phyloP scores from a whole-genome alignment of 2,329 filamentous ascomycete species.

The Bipolaris oryzae region DNA sequence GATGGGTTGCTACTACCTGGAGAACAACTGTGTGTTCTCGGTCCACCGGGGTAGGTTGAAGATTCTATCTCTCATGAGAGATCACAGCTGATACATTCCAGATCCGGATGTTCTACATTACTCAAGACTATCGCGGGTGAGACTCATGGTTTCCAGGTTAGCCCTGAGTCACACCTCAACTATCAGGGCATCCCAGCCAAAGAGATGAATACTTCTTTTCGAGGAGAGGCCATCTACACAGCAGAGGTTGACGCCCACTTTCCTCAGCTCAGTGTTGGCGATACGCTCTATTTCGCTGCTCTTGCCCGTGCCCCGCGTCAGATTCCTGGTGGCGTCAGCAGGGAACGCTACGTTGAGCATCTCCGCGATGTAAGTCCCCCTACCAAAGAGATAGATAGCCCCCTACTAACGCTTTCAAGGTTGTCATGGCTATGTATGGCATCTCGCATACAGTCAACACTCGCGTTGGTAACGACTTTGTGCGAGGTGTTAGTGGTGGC shows the following conservation, averaged over 20 bases:
- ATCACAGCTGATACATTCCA: slow-evolving; percentile 9
- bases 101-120: slow-evolving; percentile 75
- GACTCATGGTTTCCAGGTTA: slow-evolving; percentile 76
- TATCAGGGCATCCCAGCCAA: slow-evolving; percentile 75
- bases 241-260: slow-evolving; percentile 83
- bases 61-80: too few relatives aligned
- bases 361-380: slow-evolving; percentile 57
- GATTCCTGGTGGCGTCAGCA: slow-evolving; percentile 63
- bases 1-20: slow-evolving; percentile 71
- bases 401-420: slow-evolving; percentile 35
- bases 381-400: neutral
- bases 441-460: slow-evolving; percentile 74
- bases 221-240: slow-evolving; percentile 83
- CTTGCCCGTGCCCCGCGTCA: slow-evolving; percentile 61
- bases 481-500: slow-evolving; percentile 73
- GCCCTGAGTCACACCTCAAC: slow-evolving; percentile 73
- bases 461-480: slow-evolving; percentile 71
- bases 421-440: slow-evolving; percentile 76
- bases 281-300: slow-evolving; percentile 78
- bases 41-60: slow-evolving; percentile 59
- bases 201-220: slow-evolving; percentile 76
- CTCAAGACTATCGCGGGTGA: slow-evolving; percentile 83
- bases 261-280: slow-evolving; percentile 73
- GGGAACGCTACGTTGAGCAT: slow-evolving; percentile 63
- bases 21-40: slow-evolving; percentile 75